These are phyloP conservation scores for Claviceps pazoutovae DNA, from an alignment of 2,329 filamentous ascomycete species.

Conservation along the genomic window DNA sequence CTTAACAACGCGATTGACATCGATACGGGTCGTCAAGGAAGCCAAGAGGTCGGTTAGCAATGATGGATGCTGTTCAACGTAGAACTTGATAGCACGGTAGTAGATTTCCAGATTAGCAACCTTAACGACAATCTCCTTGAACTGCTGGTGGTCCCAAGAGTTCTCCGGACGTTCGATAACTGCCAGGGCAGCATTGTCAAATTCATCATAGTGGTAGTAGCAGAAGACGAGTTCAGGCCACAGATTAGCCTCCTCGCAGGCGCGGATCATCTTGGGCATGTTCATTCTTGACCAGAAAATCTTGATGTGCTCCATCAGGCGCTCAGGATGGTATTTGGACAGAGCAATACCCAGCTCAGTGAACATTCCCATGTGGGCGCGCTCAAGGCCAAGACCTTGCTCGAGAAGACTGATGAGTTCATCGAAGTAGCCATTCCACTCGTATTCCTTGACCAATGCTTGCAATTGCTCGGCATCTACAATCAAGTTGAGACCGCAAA, in stretches of 20 bases:
- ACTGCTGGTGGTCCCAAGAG: conserved; percentile 98
- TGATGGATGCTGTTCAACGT: conserved; percentile 91
- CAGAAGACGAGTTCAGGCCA: conserved; percentile 98
- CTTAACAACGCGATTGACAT: conserved; percentile 97
- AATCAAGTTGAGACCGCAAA: conserved; percentile 95
- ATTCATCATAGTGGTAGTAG: conserved; percentile 97
- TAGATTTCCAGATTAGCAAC: conserved; percentile 98
- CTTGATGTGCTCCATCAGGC: conserved; percentile 96
- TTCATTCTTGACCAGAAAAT: conserved; percentile 98
- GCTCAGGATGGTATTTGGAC: conserved; percentile 87
- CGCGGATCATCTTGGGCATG: conserved; percentile 89
- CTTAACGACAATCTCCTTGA: conserved; percentile 98
- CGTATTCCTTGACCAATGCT: conserved; percentile 90
- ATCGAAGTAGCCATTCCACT: conserved; percentile 94
- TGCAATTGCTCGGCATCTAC: conserved; percentile 92
- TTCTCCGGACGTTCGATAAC: conserved; percentile 97
- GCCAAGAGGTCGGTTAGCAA: conserved; percentile 92
- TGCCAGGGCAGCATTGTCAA: conserved; percentile 88
- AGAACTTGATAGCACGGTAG: conserved; percentile 93
- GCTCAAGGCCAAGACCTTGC: conserved; percentile 84
- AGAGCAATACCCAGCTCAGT: conserved; percentile 84
- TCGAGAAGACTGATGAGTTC: conserved; percentile 91
- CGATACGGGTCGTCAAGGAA: conserved; percentile 79
- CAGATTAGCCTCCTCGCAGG: conserved; percentile 84
- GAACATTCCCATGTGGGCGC: conserved; percentile 94